A percentile compares a stretch with the other conserved stretches of the same genome.
These are phyloP conservation scores for Neospermospora avenae DNA, from an alignment of 2,329 filamentous ascomycete genomes.

Conservation along the genomic window DNA sequence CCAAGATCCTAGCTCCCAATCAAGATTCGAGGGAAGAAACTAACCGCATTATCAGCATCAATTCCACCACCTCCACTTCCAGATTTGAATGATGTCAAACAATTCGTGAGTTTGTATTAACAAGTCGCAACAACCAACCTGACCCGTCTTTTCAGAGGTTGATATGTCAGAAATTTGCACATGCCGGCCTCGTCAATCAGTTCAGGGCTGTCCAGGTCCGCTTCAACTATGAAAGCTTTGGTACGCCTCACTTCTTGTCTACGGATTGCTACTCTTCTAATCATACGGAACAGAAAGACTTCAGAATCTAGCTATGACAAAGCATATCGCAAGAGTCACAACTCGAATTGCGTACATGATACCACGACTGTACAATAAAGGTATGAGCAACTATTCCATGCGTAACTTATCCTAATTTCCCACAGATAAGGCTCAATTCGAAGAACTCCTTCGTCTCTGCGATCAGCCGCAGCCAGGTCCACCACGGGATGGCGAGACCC, in stretches of 20 bases:
- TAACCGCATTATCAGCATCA: background rate
- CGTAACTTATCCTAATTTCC: background rate
- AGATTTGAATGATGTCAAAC: conserved; percentile 45
- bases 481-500: background rate
- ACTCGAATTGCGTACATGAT: conserved; percentile 59
- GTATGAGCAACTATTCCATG: background rate
- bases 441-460: background rate
- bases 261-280: background rate
- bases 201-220: conserved; percentile 49
- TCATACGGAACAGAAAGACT: conserved; percentile 32
- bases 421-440: background rate
- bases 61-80: background rate
- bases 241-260: conserved; percentile 20
- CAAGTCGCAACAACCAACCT: conserved; percentile 37
- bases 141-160: conserved; percentile 38
- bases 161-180: conserved; percentile 47
- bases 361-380: conserved; percentile 6
- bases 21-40: no score
- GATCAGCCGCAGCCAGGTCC: background rate
- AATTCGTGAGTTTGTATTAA: background rate
- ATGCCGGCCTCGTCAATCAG: conserved; percentile 48
- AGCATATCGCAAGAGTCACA: conserved; percentile 48
- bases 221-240: conserved; percentile 48
- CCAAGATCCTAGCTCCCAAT: no score
- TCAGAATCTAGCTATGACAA: conserved; percentile 44